Conservation (phyloP, 768 basidiomycete genomes). For the Galerina marginata region DNA sequence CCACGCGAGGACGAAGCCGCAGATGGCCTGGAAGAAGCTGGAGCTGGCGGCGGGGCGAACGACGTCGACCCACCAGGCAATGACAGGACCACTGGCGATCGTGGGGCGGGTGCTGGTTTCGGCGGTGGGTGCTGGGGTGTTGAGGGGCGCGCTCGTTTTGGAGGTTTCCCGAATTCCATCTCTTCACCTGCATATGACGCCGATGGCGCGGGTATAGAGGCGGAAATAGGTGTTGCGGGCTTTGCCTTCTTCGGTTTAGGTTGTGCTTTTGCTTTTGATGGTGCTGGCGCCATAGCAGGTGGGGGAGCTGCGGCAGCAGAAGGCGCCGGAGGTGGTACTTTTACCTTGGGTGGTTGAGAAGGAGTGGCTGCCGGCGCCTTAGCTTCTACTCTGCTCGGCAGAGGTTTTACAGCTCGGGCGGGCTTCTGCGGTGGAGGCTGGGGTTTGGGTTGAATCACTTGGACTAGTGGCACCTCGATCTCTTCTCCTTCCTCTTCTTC, state of each 20-base stretch:
- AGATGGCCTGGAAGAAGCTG: constrained; percentile 3
- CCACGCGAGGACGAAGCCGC: not conserved
- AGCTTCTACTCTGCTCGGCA: constrained; percentile 25
- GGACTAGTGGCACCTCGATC: constrained; percentile 31
- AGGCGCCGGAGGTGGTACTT: constrained; percentile 14
- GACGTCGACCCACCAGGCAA: constrained; percentile 17
- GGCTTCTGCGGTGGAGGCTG: constrained; percentile 36
- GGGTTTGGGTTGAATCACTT: constrained; percentile 34
- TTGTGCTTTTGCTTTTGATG: constrained; percentile 17
- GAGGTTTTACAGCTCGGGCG: constrained; percentile 32
- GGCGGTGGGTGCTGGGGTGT: constrained; percentile 5
- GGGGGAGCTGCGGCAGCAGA: constrained; percentile 11
- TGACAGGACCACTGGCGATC: constrained; percentile 10
- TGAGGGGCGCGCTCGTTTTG: constrained; percentile 18
- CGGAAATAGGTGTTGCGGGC: constrained; percentile 21
- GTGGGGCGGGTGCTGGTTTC: constrained; percentile 10
- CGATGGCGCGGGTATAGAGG: constrained; percentile 1
- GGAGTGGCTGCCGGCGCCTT: constrained; percentile 41
- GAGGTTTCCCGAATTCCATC: constrained; percentile 19
- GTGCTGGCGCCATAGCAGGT: constrained; percentile 20
- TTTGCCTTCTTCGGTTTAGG: constrained; percentile 19
- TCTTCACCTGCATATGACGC: constrained; percentile 20
- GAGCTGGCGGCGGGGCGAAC: constrained; percentile 15
- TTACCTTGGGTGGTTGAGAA: constrained; percentile 25
- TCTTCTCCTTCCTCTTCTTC: constrained; percentile 40